phyloP scores from a whole-genome alignment of 2,329 filamentous ascomycete genomes.

The Chrysoporthe puriensis region DNA sequence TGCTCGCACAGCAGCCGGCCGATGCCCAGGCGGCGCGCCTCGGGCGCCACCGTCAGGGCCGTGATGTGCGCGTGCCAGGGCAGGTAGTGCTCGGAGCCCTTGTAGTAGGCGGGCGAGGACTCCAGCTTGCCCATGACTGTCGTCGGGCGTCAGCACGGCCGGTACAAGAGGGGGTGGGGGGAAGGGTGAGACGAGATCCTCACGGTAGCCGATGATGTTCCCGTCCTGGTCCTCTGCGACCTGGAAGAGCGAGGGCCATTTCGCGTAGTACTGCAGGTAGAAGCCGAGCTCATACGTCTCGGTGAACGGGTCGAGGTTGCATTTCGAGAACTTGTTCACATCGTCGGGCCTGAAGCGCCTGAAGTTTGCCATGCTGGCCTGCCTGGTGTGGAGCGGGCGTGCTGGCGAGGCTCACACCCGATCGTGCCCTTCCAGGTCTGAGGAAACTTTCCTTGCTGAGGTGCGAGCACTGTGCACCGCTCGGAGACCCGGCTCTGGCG shows the following conservation, averaged over 20 bases:
- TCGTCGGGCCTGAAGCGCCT: conserved; percentile 84
- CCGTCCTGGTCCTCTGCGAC: conserved; percentile 84
- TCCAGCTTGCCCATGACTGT: conserved; percentile 97
- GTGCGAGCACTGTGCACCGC: background rate
- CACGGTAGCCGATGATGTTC: conserved; percentile 95
- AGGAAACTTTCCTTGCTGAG: background rate
- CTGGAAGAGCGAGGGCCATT: conserved; percentile 94
- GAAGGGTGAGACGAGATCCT: conserved; percentile 32
- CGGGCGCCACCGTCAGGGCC: conserved; percentile 87
- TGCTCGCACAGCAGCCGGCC: conserved; percentile 81
- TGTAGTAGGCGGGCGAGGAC: conserved; percentile 75
- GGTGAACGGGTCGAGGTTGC: conserved; percentile 95
- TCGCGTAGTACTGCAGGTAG: conserved; percentile 93
- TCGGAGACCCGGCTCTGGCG: background rate
- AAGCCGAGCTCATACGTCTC: conserved; percentile 96
- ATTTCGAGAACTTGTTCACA: conserved; percentile 86
- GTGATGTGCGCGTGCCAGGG: conserved; percentile 99
- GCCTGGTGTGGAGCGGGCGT: background rate
- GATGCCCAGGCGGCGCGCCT: conserved; percentile 82
- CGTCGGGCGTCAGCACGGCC: conserved; percentile 33
- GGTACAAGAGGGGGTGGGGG: background rate
- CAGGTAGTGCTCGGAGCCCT: conserved; percentile 85
- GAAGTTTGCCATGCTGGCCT: conserved; percentile 72
- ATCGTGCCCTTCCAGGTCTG: too few relatives aligned
- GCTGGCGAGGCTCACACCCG: background rate